A percentile compares a stretch with the other conserved stretches of the same genome.
Conservation (phyloP, 257 asterid genomes). For the Ehretia macrophylla region DNA sequence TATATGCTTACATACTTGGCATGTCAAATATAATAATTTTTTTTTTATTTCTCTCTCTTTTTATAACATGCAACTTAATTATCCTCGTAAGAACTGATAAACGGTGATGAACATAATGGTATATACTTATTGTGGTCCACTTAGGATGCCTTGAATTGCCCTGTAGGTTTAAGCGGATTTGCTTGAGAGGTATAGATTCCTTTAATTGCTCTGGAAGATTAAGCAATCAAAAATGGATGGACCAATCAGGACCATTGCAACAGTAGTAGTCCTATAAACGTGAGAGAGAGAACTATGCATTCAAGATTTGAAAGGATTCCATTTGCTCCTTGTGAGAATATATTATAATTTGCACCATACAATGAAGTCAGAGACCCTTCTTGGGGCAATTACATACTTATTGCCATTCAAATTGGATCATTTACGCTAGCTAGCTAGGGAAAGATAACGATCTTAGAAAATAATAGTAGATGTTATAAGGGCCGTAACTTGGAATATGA, state of each 20-base stretch:
- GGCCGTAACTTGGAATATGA: background rate
- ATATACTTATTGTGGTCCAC: conserved; percentile 12
- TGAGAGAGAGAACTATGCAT: background rate
- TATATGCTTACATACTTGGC: no score
- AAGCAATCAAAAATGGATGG: background rate
- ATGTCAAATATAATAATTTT: no score
- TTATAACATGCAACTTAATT: no score
- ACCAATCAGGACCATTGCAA: background rate
- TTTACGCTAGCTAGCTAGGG: background rate
- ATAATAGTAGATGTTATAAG: background rate
- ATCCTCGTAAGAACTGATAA: no score
- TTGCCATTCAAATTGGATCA: background rate
- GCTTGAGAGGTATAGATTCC: background rate
- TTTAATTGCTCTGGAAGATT: background rate
- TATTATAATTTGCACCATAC: conserved; percentile 4
- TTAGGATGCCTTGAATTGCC: conserved; percentile 1
- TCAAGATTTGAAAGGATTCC: conserved; percentile 16
- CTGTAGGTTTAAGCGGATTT: conserved; percentile 4
- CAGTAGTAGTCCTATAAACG: background rate
- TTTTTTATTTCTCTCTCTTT: no score
- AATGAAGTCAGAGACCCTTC: conserved; percentile 20
- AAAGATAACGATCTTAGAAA: background rate
- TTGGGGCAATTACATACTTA: conserved; percentile 8
- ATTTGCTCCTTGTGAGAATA: conserved; percentile 10
- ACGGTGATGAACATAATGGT: no score